Conservation (phyloP, 2,329 filamentous ascomycete species). For the Trichothecium sympodiale region DNA sequence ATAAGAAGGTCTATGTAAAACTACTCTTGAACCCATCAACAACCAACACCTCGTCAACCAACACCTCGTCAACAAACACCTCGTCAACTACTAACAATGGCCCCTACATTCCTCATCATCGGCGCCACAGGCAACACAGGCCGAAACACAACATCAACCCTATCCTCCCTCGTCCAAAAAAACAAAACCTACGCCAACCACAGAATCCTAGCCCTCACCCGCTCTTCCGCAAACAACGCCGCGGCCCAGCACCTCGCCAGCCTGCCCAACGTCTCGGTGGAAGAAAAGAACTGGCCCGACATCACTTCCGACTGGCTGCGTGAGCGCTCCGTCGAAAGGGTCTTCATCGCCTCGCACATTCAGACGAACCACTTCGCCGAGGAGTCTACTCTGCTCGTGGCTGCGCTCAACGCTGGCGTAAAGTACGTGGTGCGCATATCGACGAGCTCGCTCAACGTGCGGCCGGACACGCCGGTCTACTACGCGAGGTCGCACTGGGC, state of each 20-base stretch:
- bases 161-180: neutral
- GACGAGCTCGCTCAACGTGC: constrained; percentile 23
- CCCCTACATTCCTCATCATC: constrained; percentile 1
- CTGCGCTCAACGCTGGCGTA: constrained; percentile 22
- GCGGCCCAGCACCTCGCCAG: constrained; percentile 1
- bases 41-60: no score
- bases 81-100: neutral
- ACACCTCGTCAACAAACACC: no score
- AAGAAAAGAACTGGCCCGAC: constrained; percentile 1
- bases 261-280: neutral
- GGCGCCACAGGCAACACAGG: neutral
- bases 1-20: no score
- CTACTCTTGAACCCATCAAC: no score
- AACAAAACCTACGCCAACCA: neutral
- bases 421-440: constrained; percentile 30
- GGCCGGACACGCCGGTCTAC: constrained; percentile 19
- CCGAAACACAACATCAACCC: neutral
- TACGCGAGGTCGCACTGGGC: constrained; percentile 28
- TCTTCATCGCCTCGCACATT: constrained; percentile 23
- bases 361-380: constrained; percentile 26
- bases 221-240: neutral
- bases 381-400: constrained; percentile 23
- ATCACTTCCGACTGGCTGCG: neutral
- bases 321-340: neutral
- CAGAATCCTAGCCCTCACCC: constrained; percentile 1